Base-by-base conservation (phyloP, 352 stramenopile genomes). In the Phytophthora fragariaefolia region DNA sequence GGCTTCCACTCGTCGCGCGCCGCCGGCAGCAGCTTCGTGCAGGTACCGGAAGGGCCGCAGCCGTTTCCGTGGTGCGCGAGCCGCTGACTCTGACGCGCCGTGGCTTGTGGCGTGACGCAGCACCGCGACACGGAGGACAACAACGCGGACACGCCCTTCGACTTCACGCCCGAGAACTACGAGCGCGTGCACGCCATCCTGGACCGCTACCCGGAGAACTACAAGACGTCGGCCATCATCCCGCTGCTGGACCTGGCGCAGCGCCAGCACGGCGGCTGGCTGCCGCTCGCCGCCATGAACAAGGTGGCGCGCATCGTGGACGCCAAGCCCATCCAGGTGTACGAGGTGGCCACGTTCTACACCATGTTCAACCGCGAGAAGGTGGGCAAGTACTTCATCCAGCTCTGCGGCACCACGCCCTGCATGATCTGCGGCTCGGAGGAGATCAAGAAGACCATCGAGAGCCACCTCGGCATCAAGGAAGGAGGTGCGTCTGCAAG, bases 341-440 rank as follows among this genome's bases (percentile, higher is more conserved):
- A 99, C 76, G 97, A 99, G 74, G 98, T 99, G 22, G 98, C 98
- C 18, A 99, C 96, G 32, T 99, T 99, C 77, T 99, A 99, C 89
- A 99, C 98, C 70, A 99, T 99, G 98, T 99, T 99, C 84, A 99
- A 95, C 80, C 71, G 82, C 46, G 95, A 98, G 64, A 98, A 98
- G 73, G 90, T 97, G 47, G 93, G 92, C 80, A 98, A 97, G 83
- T 98, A 96, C 79, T 97, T 97, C 65, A 97, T 98, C 66, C 93
- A 98, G 80, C 86, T 99, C 12, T 99, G 98, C 70, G 97, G 98
- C 63, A 99, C 98, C 13, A 99, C 98, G 52, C 98, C 98, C 20
- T 99, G 98, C 87, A 99, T 99, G 98, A 99, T 99, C 73, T 99
- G 96, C 74, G 98, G 98, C 50, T 97, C 93, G 46, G 95, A 99